These are phyloP conservation scores for Botrytis byssoidea DNA, from an alignment of 2,329 filamentous ascomycete species.

Conservation along the genomic window DNA sequence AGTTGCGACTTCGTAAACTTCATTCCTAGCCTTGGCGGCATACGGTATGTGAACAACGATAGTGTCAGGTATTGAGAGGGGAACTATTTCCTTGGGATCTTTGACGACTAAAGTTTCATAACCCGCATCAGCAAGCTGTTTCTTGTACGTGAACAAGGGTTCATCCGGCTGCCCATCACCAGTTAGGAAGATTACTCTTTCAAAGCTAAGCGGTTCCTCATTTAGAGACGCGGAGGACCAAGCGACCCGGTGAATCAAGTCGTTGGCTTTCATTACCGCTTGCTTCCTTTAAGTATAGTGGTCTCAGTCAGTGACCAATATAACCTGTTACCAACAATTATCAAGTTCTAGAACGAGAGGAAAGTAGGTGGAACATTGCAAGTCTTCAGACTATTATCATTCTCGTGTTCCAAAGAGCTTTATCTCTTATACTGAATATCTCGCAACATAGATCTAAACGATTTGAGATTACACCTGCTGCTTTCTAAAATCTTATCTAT, in stretches of 20 bases:
- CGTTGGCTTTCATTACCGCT: background rate
- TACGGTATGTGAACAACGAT: background rate
- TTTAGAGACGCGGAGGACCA: background rate
- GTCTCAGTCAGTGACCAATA: background rate
- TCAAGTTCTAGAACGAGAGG: too few relatives aligned
- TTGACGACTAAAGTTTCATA: background rate
- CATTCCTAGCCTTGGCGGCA: background rate
- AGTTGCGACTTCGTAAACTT: background rate
- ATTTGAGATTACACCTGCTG: background rate
- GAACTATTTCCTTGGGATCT: background rate
- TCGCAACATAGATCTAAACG: background rate
- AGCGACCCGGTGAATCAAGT: background rate
- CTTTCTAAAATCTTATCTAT: background rate
- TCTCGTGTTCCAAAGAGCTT: background rate
- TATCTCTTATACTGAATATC: background rate
- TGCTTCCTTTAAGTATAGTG: background rate
- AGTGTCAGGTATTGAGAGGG: background rate
- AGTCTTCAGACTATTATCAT: background rate
- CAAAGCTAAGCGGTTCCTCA: background rate
- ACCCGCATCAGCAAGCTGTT: background rate
- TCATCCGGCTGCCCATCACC: background rate
- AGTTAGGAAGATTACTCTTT: background rate
- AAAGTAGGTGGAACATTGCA: too few relatives aligned
- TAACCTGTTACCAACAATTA: too few relatives aligned
- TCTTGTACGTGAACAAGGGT: background rate